Base-by-base conservation (phyloP, 2,329 filamentous ascomycete genomes). In the Penicillium hordei region DNA sequence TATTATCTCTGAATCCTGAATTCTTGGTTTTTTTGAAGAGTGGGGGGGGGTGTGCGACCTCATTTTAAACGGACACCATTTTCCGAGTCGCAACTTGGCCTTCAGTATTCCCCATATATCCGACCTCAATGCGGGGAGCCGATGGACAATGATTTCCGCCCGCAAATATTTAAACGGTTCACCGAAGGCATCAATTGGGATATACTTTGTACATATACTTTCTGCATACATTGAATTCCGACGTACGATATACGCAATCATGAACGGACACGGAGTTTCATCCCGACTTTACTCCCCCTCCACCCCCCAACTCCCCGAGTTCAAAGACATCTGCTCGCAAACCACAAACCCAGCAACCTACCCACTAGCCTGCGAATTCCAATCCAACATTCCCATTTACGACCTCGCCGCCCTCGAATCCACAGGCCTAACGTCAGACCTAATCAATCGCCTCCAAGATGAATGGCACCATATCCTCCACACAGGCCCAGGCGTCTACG, bases 381-480 rank as follows among this genome's bases (percentile, higher is more conserved):
- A 76, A 23, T 71, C 77, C 39, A 85, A 85, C 61, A 75, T 87
- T 4, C 84, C 84, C 0, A 78, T 86, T 59, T 87, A 87, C 71
- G 70, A 82, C 34, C 73, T 83, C 6, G 63, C 71, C 0, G 59
- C 66, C 2, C 75, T 77, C 56, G 68, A 77, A 4, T 65, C 54
- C 25, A 40, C 40, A 17, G 25, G 73, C 3, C 57, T 72, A 0
- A 69, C 75, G 27, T 13, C 64, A 7, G 44, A 62, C 1, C 65
- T 70, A n/a, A 66, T 73, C 29, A 60, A 72, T 17, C 65, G 69
- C 4, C 77, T 87, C 2, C 83, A 86, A 68, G 80, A 86, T 61
- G 85, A 87, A 74, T 84, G 83, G 80, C 81, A 86, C 64, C 77
- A 83, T 58, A 78, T 84, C 55, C 79, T 88, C 2, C 75, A 79